Base-by-base conservation (phyloP, 228 moss, liverwort and hornwort species). In the Sphagnum fallax region DNA sequence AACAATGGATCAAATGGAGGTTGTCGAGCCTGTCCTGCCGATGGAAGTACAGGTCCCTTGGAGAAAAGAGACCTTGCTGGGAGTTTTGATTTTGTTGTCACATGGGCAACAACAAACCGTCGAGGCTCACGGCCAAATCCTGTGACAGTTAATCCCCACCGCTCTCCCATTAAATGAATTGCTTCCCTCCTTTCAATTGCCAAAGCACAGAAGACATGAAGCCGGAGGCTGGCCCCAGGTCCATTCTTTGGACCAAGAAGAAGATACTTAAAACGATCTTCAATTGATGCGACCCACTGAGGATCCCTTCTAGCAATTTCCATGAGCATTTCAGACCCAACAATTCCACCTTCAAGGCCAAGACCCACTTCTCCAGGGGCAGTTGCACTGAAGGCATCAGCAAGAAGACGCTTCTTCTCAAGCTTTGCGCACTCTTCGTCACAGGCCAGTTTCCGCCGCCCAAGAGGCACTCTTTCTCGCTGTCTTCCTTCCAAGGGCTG, bases 321-420 rank as follows among this genome's bases (percentile, higher is more conserved):
- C 6, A 84, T 79, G 32, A 93, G 47, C 51, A 90, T 53, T 13
- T 98, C 98, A 4, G 92, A 89, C 16, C 98, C 90, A 57, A 90
- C 77, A 16, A 87, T 66, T 9, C 91, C 90, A 61, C 84, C 82
- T 61, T 93, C 91, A 47, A 80, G 63, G 32, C 84, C 89, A 72
- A 77, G 58, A 48, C 84, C 69, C 67, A 75, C 83, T 67, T 90
- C 91, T 13, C 87, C 90, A 9, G 84, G 87, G 14, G 82, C 73
- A 67, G 88, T 92, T 16, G 91, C 92, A 55, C 98, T 92, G 82
- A 98, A 98, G 0, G 98, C 98, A 78, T 98, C 93, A 63, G 98
- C 98, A 63, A 98, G 80, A 50, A 93, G 49, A 50, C 93, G 83
- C 74, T 87, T 90, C 79, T 93, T 98, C 80, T 98, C 98, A 16